Conservation (phyloP, 768 basidiomycete genomes). For the Hortiboletus campestris region DNA sequence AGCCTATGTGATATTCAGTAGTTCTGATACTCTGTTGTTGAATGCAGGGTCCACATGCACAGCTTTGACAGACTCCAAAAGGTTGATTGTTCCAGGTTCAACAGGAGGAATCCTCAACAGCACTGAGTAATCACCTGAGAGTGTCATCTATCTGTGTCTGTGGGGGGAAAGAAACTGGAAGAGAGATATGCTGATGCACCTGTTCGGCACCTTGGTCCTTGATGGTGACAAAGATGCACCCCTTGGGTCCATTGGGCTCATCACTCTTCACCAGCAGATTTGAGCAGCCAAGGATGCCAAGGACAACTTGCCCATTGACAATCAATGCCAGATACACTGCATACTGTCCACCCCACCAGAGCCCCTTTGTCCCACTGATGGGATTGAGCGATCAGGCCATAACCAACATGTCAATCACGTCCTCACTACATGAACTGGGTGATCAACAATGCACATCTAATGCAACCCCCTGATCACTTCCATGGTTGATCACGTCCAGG, state of each 20-base stretch:
- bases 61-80: conserved; percentile 92
- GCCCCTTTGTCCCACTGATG: conserved; percentile 93
- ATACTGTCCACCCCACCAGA: conserved; percentile 89
- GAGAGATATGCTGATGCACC: conserved; percentile 31
- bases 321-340: conserved; percentile 89
- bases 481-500: conserved; percentile 85
- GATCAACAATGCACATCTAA: conserved; percentile 57
- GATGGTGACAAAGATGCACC: conserved; percentile 86
- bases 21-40: conserved; percentile 66
- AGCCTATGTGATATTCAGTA: conserved; percentile 61
- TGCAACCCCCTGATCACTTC: conserved; percentile 69
- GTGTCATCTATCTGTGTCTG: conserved; percentile 42
- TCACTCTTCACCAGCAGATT: conserved; percentile 68
- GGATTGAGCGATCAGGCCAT: conserved; percentile 82
- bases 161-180: not conserved
- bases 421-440: no score
- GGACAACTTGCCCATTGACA: conserved; percentile 70
- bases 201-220: conserved; percentile 82
- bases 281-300: conserved; percentile 91
- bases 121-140: conserved; percentile 48
- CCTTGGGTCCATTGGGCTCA: conserved; percentile 58
- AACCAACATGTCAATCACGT: not conserved
- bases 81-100: conserved; percentile 48
- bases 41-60: conserved; percentile 89
- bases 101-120: conserved; percentile 48